Conservation (phyloP, 331 rosid species). For the Rosa hybrid region DNA sequence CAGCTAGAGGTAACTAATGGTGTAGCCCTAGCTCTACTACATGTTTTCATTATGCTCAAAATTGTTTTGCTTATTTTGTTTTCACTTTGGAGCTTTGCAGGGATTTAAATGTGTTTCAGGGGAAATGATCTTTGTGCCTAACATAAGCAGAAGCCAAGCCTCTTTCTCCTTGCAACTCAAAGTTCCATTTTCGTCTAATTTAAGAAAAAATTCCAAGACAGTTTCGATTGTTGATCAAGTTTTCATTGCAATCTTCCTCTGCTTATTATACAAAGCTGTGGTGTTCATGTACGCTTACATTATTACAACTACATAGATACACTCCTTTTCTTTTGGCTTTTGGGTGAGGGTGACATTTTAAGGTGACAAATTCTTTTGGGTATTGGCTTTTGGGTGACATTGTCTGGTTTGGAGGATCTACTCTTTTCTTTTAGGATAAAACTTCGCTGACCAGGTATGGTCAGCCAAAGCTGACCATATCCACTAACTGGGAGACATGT, state of each 20-base stretch:
- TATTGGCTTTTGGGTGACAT: background rate
- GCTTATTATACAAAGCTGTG: conserved; percentile 46
- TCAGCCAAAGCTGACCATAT: too few species aligned
- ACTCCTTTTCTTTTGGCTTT: background rate
- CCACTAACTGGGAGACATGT: too few species aligned
- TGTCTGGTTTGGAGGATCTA: conserved; percentile 4
- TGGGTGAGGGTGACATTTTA: background rate
- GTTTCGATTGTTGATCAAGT: conserved; percentile 64
- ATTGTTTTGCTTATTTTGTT: background rate
- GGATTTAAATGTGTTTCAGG: conserved; percentile 50
- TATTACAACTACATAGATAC: conserved; percentile 10
- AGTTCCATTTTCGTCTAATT: conserved; percentile 37
- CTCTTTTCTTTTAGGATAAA: background rate
- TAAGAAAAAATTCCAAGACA: conserved; percentile 24
- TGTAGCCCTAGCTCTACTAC: background rate
- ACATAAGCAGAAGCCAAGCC: conserved; percentile 35
- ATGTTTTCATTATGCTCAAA: background rate
- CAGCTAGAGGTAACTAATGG: conserved; percentile 56
- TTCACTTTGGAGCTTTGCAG: conserved; percentile 41
- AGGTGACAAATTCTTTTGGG: background rate
- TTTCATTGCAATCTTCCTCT: conserved; percentile 39
- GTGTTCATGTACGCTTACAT: conserved; percentile 26
- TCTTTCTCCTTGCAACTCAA: conserved; percentile 62
- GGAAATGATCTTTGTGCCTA: conserved; percentile 53
- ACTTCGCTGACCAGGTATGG: too few species aligned